phyloP scores from a whole-genome alignment of 495 filamentous ascomycete genomes.

The Xylaria bambusicola region DNA sequence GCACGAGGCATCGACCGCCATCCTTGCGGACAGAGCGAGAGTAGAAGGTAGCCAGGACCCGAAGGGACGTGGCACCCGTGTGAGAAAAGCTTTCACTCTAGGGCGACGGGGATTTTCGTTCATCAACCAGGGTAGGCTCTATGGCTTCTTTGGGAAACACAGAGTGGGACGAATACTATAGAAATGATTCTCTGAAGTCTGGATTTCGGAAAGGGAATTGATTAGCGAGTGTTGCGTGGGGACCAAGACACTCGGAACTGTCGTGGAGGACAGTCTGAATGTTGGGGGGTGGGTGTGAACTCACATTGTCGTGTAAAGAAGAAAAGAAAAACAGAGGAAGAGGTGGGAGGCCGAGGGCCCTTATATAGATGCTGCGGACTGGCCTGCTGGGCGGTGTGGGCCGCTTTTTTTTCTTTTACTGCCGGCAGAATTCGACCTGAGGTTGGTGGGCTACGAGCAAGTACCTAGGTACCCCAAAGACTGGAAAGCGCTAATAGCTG shows the following conservation, averaged over 20 bases:
- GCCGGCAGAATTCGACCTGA: slow-evolving; percentile 13
- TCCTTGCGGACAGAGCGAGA: slow-evolving; percentile 55
- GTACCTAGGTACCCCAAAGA: too few species aligned
- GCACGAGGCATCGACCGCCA: slow-evolving; percentile 39
- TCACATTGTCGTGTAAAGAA: slow-evolving; percentile 62
- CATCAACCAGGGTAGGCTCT: slow-evolving; percentile 66
- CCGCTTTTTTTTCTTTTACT: background rate
- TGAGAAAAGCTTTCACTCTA: slow-evolving; percentile 54
- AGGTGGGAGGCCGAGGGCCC: slow-evolving; percentile 5
- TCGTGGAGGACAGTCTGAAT: slow-evolving; percentile 24
- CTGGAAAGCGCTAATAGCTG: slow-evolving; percentile 20
- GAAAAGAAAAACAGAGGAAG: slow-evolving; percentile 28
- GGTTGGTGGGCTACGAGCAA: slow-evolving; percentile 9
- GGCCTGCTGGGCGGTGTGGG: slow-evolving; percentile 18
- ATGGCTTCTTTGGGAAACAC: slow-evolving; percentile 72
- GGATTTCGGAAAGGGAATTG: slow-evolving; percentile 30
- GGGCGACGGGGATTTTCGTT: slow-evolving; percentile 59
- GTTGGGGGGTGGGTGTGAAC: slow-evolving; percentile 45
- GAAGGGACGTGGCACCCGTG: slow-evolving; percentile 22
- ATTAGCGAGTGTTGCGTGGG: background rate
- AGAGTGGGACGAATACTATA: slow-evolving; percentile 83
- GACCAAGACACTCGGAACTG: too few species aligned
- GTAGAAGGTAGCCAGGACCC: slow-evolving; percentile 33
- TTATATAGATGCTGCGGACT: slow-evolving; percentile 33
- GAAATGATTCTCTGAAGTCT: slow-evolving; percentile 85